Base-by-base conservation (phyloP, 306 rosid species). In the Cucumis sativus region DNA sequence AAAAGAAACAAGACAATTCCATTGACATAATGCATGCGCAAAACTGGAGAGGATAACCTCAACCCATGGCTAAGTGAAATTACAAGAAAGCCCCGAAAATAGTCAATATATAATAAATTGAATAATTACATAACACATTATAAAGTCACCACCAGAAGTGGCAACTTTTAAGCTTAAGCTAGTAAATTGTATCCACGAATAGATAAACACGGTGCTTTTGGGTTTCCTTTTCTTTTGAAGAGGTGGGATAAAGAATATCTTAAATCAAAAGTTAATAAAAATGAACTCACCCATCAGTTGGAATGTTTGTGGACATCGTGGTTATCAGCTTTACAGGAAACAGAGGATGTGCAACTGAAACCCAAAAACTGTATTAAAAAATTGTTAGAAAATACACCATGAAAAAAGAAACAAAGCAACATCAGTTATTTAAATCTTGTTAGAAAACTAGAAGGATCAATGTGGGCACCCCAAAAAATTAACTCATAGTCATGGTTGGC, bases 271-370 rank as follows among this genome's bases (percentile, higher is more conserved):
- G 55, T 79, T 57, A 64, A 56, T 16, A 37, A 37, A 41, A 9
- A 78, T 52, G 51, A 63, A 80, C 98, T 82, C 82, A 96, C 99
- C 98, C 99, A 81, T 91, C 97, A 47, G 90, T 82, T 54, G 97
- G 90, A 75, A 75, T 72, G 81, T 64, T 87, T 59, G 92, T 57
- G n/a, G 83, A 86, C 57, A 52, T 52, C 35, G 92, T 65, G 16
- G 82, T 67, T 18, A 40, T 79, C 83, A 92, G 84, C 92, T 91
- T 96, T 82, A 88, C 91, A 1, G 99, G 98, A 61, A 23, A 70
- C 79, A 92, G 77, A 77, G 98, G 96, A 79, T 88, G 97, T 1
- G 74, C 80, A 66, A 89, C 77, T 20, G 94, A 67, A 82, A 82
- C 85, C 94, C 86, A 92, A 87, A 96, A 96, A 61, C 99, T 96